Conservation (phyloP, 352 stramenopile genomes). For the Phytophthora tentaculata region DNA sequence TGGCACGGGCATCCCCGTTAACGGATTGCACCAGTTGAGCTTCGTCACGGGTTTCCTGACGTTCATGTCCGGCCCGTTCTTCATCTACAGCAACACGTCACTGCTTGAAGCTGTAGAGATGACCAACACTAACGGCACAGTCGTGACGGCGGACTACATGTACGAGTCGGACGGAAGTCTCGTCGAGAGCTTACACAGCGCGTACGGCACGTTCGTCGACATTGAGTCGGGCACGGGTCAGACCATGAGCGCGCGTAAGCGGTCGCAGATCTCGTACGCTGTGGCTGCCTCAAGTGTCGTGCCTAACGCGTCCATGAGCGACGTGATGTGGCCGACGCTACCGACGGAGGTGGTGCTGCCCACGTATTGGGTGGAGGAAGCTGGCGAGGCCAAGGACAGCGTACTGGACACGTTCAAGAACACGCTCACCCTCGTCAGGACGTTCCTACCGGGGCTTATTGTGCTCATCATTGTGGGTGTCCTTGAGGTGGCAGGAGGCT, state of each 20-base stretch:
- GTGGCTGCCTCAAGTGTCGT: slow-evolving; percentile 48
- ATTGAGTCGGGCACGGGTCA: slow-evolving; percentile 72
- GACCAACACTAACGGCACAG: slow-evolving; percentile 55
- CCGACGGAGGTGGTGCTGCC: slow-evolving; percentile 63
- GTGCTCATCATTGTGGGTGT: slow-evolving; percentile 59
- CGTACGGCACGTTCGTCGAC: slow-evolving; percentile 69
- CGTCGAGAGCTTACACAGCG: slow-evolving; percentile 49
- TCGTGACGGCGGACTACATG: slow-evolving; percentile 46
- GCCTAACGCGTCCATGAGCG: slow-evolving; percentile 55
- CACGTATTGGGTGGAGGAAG: slow-evolving; percentile 67
- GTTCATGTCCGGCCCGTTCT: slow-evolving; percentile 77
- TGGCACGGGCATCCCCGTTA: slow-evolving; percentile 62
- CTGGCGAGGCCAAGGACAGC: slow-evolving; percentile 45
- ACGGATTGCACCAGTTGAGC: slow-evolving; percentile 68
- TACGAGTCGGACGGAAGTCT: slow-evolving; percentile 54
- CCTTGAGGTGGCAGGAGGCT: slow-evolving; percentile 38
- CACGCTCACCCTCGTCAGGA: slow-evolving; percentile 48
- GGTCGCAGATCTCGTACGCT: slow-evolving; percentile 65
- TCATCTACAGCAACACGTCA: slow-evolving; percentile 61
- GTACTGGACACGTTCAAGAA: slow-evolving; percentile 60
- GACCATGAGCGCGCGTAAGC: slow-evolving; percentile 72
- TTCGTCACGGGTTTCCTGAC: slow-evolving; percentile 74
- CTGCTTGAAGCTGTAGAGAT: slow-evolving; percentile 55
- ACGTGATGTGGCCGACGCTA: slow-evolving; percentile 64
- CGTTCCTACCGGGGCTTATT: slow-evolving; percentile 67